Percentiles rank a stretch among this genome's conserved stretches.
Conservation (phyloP, 176 grass and related monocot genomes). For the Oryza nivara region DNA sequence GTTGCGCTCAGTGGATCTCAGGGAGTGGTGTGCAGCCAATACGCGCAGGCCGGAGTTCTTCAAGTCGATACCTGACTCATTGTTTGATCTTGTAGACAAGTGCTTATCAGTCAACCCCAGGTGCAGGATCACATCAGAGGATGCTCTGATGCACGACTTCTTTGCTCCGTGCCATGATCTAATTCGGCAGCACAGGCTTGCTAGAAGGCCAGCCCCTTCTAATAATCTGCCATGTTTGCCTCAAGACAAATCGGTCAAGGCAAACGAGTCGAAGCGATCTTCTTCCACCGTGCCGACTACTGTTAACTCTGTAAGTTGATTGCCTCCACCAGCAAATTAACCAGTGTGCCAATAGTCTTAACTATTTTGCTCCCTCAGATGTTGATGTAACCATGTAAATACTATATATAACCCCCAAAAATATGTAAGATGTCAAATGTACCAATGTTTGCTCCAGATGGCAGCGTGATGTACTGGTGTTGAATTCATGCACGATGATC, state of each 20-base stretch:
- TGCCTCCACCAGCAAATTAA: conserved; percentile 15
- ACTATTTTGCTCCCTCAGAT: conserved; percentile 1
- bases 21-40: conserved; percentile 68
- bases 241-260: background rate
- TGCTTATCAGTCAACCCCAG: conserved; percentile 90
- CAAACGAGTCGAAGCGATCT: conserved; percentile 21
- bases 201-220: conserved; percentile 39
- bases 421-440: background rate
- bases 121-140: conserved; percentile 76
- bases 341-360: background rate
- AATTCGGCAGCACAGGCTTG: conserved; percentile 45
- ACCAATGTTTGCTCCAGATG: background rate
- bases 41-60: conserved; percentile 68
- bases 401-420: conserved; percentile 1
- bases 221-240: conserved; percentile 33
- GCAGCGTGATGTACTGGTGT: no score
- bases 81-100: conserved; percentile 83
- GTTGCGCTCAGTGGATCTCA: conserved; percentile 57
- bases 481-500: background rate
- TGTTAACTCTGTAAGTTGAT: background rate
- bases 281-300: background rate
- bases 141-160: conserved; percentile 71
- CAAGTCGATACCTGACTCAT: conserved; percentile 52
- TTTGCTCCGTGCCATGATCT: conserved; percentile 58
- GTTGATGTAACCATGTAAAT: conserved; percentile 37